Evolutionary conservation across 495 filamentous ascomycete species (phyloP).

Genomic region (Aspergillus sparsus): DNA sequence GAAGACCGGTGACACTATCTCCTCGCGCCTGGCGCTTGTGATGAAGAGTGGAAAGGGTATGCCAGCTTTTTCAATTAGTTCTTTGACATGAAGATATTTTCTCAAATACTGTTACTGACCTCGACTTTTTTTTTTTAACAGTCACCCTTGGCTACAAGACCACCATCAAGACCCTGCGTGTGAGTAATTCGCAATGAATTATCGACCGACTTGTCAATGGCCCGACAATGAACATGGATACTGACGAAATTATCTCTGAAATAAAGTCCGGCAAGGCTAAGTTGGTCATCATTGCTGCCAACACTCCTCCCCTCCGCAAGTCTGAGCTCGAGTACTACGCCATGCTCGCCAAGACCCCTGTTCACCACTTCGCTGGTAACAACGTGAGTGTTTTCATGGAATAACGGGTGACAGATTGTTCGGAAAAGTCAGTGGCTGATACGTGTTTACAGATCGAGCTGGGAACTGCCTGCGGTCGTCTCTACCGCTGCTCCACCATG

Average conservation of each 20-base stretch:
- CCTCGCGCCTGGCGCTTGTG: slow-evolving; percentile 84
- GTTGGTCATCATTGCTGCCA: slow-evolving; percentile 80
- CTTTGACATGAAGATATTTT: not conserved
- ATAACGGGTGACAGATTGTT: not conserved
- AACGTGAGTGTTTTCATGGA: slow-evolving; percentile 69
- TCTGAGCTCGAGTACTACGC: slow-evolving; percentile 90
- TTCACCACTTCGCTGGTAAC: slow-evolving; percentile 96
- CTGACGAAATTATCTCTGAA: slow-evolving; percentile 6
- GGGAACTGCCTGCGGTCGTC: slow-evolving; percentile 90
- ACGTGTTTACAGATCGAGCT: slow-evolving; percentile 78
- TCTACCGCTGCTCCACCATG: slow-evolving; percentile 85
- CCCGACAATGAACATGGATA: slow-evolving; percentile 1
- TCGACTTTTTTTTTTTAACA: slow-evolving; percentile 26
- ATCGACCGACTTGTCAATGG: not conserved
- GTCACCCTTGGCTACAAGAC: slow-evolving; percentile 92
- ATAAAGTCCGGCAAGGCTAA: slow-evolving; percentile 54
- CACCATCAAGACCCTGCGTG: slow-evolving; percentile 90
- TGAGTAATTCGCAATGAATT: slow-evolving; percentile 34
- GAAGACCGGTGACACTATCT: slow-evolving; percentile 89
- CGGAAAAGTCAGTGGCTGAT: slow-evolving; percentile 19
- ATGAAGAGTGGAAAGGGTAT: slow-evolving; percentile 93
- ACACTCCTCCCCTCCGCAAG: slow-evolving; percentile 95
- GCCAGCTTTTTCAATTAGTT: slow-evolving; percentile 14
- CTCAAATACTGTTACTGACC: not conserved
- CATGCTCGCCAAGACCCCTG: slow-evolving; percentile 89